Evolutionary conservation across 176 grass and related monocot species (phyloP).

Genomic region (Dactylis glomerata): DNA sequence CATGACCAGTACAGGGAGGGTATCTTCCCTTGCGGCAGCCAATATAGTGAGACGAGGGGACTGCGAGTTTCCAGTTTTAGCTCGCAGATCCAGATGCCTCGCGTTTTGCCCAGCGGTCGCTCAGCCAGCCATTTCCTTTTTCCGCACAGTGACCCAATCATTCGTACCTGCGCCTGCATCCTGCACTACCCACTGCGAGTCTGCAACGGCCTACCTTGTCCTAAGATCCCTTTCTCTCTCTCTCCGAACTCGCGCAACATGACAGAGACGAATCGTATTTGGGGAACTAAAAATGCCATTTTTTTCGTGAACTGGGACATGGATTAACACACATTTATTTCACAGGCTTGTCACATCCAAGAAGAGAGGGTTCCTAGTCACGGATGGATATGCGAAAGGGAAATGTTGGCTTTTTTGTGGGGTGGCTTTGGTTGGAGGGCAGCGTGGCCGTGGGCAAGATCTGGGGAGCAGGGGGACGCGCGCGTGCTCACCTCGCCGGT

Average conservation of each 20-base stretch:
- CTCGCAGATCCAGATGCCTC: slow-evolving; percentile 38
- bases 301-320: slow-evolving; percentile 2
- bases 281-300: slow-evolving; percentile 32
- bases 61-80: slow-evolving; percentile 39
- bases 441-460: slow-evolving; percentile 32
- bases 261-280: slow-evolving; percentile 21
- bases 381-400: neutral
- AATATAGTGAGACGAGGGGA: slow-evolving; percentile 25
- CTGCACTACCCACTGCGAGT: slow-evolving; percentile 11
- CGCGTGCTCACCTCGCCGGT: slow-evolving; percentile 80
- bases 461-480: neutral
- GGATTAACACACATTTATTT: neutral
- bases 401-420: slow-evolving; percentile 6
- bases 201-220: slow-evolving; percentile 10
- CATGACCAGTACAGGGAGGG: slow-evolving; percentile 28
- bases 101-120: slow-evolving; percentile 35
- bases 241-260: slow-evolving; percentile 3
- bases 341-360: slow-evolving; percentile 38
- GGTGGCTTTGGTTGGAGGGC: neutral
- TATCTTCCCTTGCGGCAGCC: neutral
- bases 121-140: slow-evolving; percentile 26
- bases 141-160: slow-evolving; percentile 47
- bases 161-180: slow-evolving; percentile 26
- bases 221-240: slow-evolving; percentile 21
- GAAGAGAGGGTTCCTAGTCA: slow-evolving; percentile 12